Conservation (phyloP, 768 basidiomycete genomes). For the Holtermannia corniformis region DNA sequence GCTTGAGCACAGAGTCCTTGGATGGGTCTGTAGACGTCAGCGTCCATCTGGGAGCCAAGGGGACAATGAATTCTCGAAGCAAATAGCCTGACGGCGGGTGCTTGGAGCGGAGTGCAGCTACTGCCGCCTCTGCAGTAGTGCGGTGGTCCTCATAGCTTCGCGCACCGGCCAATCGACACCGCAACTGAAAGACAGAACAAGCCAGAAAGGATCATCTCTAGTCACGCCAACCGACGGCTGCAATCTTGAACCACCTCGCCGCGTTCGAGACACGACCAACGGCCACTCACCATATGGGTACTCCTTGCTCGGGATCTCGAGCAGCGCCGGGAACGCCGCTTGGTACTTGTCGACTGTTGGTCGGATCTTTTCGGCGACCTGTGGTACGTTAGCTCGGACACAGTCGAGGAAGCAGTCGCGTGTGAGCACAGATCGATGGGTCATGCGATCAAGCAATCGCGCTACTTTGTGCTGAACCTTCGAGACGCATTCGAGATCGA, state of each 20-base stretch:
- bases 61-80: too few relatives aligned
- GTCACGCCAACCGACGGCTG: conserved; percentile 14
- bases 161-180: too few relatives aligned
- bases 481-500: too few relatives aligned
- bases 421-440: too few relatives aligned
- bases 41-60: too few relatives aligned
- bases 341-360: conserved; percentile 91
- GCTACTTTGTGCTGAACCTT: too few relatives aligned
- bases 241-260: not conserved
- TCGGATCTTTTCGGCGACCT: conserved; percentile 96
- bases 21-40: conserved; percentile 58
- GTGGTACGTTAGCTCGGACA: conserved; percentile 1
- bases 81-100: too few relatives aligned
- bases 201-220: not conserved
- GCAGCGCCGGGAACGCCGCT: conserved; percentile 87
- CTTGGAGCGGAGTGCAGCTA: too few relatives aligned
- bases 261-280: not conserved
- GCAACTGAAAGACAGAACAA: not conserved
- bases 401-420: too few relatives aligned
- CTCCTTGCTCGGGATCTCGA: conserved; percentile 97
- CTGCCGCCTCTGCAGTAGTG: too few relatives aligned
- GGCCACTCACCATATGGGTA: conserved; percentile 84
- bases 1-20: conserved; percentile 90
- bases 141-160: too few relatives aligned
- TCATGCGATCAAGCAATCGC: too few relatives aligned